Percentiles rank a stretch among this genome's conserved stretches.
Evolutionary conservation across 2,329 filamentous ascomycete genomes (phyloP).

Genomic region (Akanthomyces lecanii): DNA sequence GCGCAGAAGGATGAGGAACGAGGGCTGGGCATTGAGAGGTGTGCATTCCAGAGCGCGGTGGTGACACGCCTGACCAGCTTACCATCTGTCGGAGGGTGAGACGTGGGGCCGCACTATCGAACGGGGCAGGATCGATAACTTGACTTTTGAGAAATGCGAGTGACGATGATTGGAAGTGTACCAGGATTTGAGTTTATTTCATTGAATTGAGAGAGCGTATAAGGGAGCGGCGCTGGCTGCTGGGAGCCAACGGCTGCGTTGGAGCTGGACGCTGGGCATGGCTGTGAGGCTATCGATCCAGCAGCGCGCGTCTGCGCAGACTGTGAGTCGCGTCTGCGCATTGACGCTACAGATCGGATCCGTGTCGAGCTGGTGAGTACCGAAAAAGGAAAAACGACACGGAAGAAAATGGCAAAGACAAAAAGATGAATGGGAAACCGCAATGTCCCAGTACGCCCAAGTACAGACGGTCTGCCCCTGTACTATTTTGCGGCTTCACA

Average conservation of each 20-base stretch:
- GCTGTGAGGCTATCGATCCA: not conserved
- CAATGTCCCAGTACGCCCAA: not conserved
- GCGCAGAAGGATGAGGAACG: not conserved
- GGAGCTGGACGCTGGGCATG: not conserved
- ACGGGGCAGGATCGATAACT: slow-evolving; percentile 10
- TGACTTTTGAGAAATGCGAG: slow-evolving; percentile 2
- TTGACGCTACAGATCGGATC: not conserved
- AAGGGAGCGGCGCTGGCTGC: not conserved
- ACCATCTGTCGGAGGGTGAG: slow-evolving; percentile 21
- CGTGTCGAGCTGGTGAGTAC: not conserved
- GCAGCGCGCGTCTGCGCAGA: not conserved
- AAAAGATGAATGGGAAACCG: not conserved
- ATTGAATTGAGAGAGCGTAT: not conserved
- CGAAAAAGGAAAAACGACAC: not conserved
- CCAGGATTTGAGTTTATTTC: not conserved
- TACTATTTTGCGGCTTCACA: slow-evolving; percentile 5
- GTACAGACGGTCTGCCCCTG: not conserved
- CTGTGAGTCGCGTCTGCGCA: not conserved
- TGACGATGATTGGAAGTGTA: not conserved
- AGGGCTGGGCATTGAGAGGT: slow-evolving; percentile 14
- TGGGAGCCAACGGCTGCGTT: too few relatives aligned
- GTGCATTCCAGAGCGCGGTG: slow-evolving; percentile 27
- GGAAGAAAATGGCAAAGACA: too few relatives aligned
- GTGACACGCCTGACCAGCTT: slow-evolving; percentile 10
- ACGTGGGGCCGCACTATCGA: slow-evolving; percentile 21